Percentiles rank a stretch among this genome's conserved stretches.
Evolutionary conservation across 2,329 filamentous ascomycete genomes (phyloP).

Genomic region (Fusarium longipes): DNA sequence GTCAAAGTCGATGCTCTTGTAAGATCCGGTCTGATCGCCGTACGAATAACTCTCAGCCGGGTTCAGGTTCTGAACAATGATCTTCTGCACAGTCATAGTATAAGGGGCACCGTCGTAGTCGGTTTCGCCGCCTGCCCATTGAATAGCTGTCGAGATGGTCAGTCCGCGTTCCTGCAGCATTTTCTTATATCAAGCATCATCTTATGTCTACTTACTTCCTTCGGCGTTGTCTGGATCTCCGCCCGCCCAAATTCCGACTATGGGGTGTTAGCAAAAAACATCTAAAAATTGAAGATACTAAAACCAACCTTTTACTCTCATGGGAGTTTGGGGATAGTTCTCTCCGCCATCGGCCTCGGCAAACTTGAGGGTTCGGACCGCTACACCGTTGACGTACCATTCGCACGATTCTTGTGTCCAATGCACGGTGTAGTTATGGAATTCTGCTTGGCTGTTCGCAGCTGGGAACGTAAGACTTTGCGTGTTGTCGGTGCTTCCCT

Average conservation of each 20-base stretch:
- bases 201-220: background rate
- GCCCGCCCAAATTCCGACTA: slow-evolving; percentile 68
- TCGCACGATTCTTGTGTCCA: slow-evolving; percentile 70
- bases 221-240: slow-evolving; percentile 48
- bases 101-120: slow-evolving; percentile 60
- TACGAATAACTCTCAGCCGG: slow-evolving; percentile 51
- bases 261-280: too few relatives aligned
- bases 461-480: slow-evolving; percentile 25
- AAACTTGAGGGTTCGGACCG: slow-evolving; percentile 46
- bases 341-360: slow-evolving; percentile 61
- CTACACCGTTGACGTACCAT: slow-evolving; percentile 68
- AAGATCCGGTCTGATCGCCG: slow-evolving; percentile 41
- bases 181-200: background rate
- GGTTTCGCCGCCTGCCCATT: slow-evolving; percentile 72
- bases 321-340: slow-evolving; percentile 75
- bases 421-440: slow-evolving; percentile 74
- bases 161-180: slow-evolving; percentile 60
- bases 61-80: slow-evolving; percentile 58
- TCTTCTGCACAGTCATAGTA: slow-evolving; percentile 65
- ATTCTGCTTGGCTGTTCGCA: slow-evolving; percentile 49
- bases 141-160: slow-evolving; percentile 53
- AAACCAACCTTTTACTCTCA: slow-evolving; percentile 73
- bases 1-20: slow-evolving; percentile 42
- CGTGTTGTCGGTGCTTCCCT: slow-evolving; percentile 64
- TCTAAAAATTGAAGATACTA: too few relatives aligned